phyloP scores from a whole-genome alignment of 1,139 yeast species.

The Candida albicans region DNA sequence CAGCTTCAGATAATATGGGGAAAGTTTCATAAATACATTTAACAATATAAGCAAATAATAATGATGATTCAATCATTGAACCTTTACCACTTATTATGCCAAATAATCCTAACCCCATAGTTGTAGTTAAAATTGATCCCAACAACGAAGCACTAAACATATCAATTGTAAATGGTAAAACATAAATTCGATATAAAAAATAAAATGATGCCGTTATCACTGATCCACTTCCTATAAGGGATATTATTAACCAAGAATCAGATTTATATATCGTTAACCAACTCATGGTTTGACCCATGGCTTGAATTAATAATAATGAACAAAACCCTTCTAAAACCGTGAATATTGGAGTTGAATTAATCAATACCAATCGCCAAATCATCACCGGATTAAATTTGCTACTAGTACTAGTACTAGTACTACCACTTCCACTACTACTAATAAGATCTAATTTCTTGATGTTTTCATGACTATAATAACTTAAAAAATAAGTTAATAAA shows the following conservation, averaged over 20 bases:
- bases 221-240: constrained; percentile 71
- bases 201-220: constrained; percentile 74
- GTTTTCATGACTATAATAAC: constrained; percentile 38
- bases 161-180: constrained; percentile 69
- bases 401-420: constrained; percentile 10
- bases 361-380: constrained; percentile 66
- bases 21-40: constrained; percentile 89
- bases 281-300: constrained; percentile 78
- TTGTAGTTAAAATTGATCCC: constrained; percentile 80
- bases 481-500: constrained; percentile 68
- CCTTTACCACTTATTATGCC: constrained; percentile 86
- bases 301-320: constrained; percentile 83
- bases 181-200: constrained; percentile 80
- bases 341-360: constrained; percentile 84
- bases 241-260: constrained; percentile 78
- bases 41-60: constrained; percentile 85
- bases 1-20: constrained; percentile 69
- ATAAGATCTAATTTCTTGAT: too few relatives aligned
- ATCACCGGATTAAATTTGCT: constrained; percentile 21
- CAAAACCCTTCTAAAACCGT: constrained; percentile 92
- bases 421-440: too few relatives aligned
- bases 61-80: constrained; percentile 82
- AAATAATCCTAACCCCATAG: constrained; percentile 71
- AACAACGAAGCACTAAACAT: constrained; percentile 76
- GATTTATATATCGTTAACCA: constrained; percentile 70